Percentiles rank a stretch among this genome's conserved stretches.
These are phyloP conservation scores for Breviolum minutum DNA, from an alignment of 73 alveolate species.

Conservation along the genomic window DNA sequence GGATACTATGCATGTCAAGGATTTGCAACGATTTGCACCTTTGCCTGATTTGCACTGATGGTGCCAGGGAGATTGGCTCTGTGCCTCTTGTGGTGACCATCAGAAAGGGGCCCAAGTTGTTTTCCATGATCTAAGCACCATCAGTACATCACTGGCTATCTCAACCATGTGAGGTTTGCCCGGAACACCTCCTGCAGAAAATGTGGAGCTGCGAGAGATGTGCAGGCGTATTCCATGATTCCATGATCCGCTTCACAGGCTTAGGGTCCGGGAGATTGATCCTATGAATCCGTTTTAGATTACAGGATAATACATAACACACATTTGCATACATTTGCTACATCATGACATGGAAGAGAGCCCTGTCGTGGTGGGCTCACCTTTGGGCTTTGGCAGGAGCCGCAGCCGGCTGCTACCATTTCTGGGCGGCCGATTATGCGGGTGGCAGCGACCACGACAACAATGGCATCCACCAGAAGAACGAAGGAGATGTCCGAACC, in stretches of 20 bases:
- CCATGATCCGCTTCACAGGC: not conserved
- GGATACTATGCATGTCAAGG: not conserved
- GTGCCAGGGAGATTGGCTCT: constrained; percentile 71
- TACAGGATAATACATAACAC: no score
- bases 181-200: constrained; percentile 66
- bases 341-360: no score
- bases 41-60: no score
- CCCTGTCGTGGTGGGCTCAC: no score
- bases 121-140: no score
- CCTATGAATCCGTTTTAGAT: no score
- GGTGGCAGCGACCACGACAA: no score
- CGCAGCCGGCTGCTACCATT: not conserved
- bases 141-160: no score
- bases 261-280: not conserved
- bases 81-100: constrained; percentile 76
- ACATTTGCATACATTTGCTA: no score
- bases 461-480: not conserved
- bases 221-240: not conserved
- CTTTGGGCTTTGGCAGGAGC: not conserved
- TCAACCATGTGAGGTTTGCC: constrained; percentile 23
- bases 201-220: constrained; percentile 51
- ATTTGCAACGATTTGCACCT: no score
- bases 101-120: constrained; percentile 10
- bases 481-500: not conserved
- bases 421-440: constrained; percentile 19